Evolutionary conservation across 2,329 filamentous ascomycete species (phyloP).

Genomic region (Stemphylium vesicarium): DNA sequence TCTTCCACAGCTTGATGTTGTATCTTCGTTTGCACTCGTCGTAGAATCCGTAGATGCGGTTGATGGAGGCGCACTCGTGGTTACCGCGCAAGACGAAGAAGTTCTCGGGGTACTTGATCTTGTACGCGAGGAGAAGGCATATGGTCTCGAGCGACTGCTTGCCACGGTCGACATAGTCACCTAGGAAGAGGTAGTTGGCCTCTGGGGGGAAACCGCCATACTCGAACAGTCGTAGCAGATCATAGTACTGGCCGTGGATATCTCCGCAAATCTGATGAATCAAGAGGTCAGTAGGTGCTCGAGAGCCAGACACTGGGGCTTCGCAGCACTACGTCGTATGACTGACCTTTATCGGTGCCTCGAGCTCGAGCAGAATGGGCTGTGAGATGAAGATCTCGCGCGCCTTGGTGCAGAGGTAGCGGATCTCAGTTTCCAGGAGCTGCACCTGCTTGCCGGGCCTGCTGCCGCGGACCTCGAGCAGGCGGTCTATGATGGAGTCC

Average conservation of each 20-base stretch:
- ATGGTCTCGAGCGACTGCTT: slow-evolving; percentile 98
- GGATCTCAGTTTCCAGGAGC: slow-evolving; percentile 93
- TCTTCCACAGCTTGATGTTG: slow-evolving; percentile 99
- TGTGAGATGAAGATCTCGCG: slow-evolving; percentile 99
- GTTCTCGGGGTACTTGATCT: slow-evolving; percentile 96
- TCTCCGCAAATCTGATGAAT: slow-evolving; percentile 88
- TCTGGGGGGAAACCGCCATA: slow-evolving; percentile 94
- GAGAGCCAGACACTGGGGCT: slow-evolving; percentile 3
- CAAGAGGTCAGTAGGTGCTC: slow-evolving; percentile 20
- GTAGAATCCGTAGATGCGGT: slow-evolving; percentile 95
- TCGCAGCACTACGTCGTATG: slow-evolving; percentile 1
- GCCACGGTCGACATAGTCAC: slow-evolving; percentile 94
- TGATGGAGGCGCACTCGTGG: slow-evolving; percentile 96
- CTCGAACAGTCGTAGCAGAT: slow-evolving; percentile 95
- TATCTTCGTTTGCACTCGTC: slow-evolving; percentile 96
- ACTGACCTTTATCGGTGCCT: slow-evolving; percentile 97
- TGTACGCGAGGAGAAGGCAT: slow-evolving; percentile 84
- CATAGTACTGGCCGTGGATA: slow-evolving; percentile 99
- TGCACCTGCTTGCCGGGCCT: slow-evolving; percentile 98
- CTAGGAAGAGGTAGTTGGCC: slow-evolving; percentile 91
- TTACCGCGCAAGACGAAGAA: slow-evolving; percentile 95
- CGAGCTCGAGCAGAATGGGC: slow-evolving; percentile 94
- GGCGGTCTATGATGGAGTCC: slow-evolving; percentile 98
- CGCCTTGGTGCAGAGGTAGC: slow-evolving; percentile 96
- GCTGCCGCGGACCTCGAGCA: slow-evolving; percentile 96